phyloP scores from a whole-genome alignment of 345 rosid species.

The Bruguiera parviflora region DNA sequence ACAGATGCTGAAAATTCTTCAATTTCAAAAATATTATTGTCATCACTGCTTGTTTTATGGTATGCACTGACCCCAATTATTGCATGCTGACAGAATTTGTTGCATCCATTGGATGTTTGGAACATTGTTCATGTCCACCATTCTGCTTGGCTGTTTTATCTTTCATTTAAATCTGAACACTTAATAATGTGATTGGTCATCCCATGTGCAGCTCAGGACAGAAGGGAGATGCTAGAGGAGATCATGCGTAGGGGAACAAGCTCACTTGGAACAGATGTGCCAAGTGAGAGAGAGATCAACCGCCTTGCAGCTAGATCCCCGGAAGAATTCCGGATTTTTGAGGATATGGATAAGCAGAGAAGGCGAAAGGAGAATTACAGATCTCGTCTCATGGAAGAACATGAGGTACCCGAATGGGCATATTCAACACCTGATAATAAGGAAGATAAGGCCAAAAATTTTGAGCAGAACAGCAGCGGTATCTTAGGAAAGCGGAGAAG shows the following conservation, averaged over 20 bases:
- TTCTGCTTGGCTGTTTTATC: not conserved
- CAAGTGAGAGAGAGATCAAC: slow-evolving; percentile 98
- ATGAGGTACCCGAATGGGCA: slow-evolving; percentile 98
- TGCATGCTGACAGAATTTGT: slow-evolving; percentile 1
- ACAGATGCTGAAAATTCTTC: not conserved
- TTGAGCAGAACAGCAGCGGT: slow-evolving; percentile 40
- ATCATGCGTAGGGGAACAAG: slow-evolving; percentile 98
- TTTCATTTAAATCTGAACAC: slow-evolving; percentile 4
- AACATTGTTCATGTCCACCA: not conserved
- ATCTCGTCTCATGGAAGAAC: slow-evolving; percentile 90
- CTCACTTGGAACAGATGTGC: slow-evolving; percentile 91
- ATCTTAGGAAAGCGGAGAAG: slow-evolving; percentile 77
- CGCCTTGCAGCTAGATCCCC: slow-evolving; percentile 87
- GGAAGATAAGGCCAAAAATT: slow-evolving; percentile 55
- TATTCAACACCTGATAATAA: slow-evolving; percentile 49
- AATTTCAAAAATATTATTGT: not conserved
- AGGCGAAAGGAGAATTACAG: slow-evolving; percentile 76
- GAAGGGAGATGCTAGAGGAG: slow-evolving; percentile 91
- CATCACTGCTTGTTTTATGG: not conserved
- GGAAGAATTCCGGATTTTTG: slow-evolving; percentile 88
- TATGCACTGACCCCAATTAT: not conserved
- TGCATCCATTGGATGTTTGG: not conserved
- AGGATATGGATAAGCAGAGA: slow-evolving; percentile 94
- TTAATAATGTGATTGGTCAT: slow-evolving; percentile 15
- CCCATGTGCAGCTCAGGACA: slow-evolving; percentile 75